Base-by-base conservation (phyloP, 176 grass and related monocot species). In the Oryza nivara region DNA sequence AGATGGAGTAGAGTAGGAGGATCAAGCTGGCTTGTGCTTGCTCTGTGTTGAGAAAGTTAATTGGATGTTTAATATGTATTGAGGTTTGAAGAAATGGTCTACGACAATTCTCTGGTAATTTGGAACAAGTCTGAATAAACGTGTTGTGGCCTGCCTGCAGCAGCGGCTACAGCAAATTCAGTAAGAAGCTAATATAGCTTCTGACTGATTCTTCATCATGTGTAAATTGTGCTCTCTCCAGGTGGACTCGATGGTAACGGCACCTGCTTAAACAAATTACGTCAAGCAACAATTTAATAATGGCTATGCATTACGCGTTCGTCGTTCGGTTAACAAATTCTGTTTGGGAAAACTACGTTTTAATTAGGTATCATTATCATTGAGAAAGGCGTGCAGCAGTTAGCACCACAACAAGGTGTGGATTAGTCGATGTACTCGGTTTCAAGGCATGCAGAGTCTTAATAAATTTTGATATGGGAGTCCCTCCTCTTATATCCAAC, bases 121-220 rank as follows among this genome's bases (percentile, higher is more conserved):
- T 58, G 17, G 49, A 76, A 58, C 0, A 36, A 60, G 49, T 60
- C 74, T 58, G 56, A 51, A 51, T 51, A 76, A 76, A 32, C 74
- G 49, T 38, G 74, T 60, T 60, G 48, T 51, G 48, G 48, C 19
- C 30, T 58, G 28, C 15, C 73, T n/a, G 19, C 30, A 20, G 16
- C 16, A 15, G 9, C 48, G 48, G 25, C 72, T 17, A 36, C 48
- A 56, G 36, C 17, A 11, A 32, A 75, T 47, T 23, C 72, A 28
- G 3, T 30, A 45, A 1, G 0, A 32, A 32, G 30, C 30, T 32
- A 32, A 32, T 32, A 32, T 28, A 43, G 34, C 11, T 11, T 32
- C 20, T 40, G 51, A 60, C 74, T 7, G 10, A 7, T 60, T 58
- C 30, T 13, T 16, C 16, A 20, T 32, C 35, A 36, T 36, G 26